Percentiles rank a stretch among this genome's conserved stretches.
phyloP scores from a whole-genome alignment of 2,329 filamentous ascomycete species.

The Sporothrix variecibatus region DNA sequence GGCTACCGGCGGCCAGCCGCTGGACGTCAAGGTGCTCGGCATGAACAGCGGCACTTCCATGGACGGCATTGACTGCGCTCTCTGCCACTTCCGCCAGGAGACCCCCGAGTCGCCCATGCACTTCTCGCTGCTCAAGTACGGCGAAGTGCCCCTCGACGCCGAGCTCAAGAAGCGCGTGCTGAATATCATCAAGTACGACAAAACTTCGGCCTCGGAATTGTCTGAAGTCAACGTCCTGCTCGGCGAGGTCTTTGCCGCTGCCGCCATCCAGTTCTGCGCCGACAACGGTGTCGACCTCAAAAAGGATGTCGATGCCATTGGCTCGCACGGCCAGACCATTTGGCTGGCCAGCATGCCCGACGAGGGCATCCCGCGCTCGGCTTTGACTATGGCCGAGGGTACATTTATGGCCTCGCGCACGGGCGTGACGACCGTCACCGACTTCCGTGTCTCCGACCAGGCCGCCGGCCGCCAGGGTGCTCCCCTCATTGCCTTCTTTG shows the following conservation, averaged over 20 bases:
- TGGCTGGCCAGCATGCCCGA: slow-evolving; percentile 58
- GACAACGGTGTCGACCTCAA: slow-evolving; percentile 46
- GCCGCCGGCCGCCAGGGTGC: slow-evolving; percentile 57
- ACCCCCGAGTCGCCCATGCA: slow-evolving; percentile 55
- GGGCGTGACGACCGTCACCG: slow-evolving; percentile 60
- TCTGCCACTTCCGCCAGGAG: slow-evolving; percentile 58
- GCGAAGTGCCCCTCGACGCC: slow-evolving; percentile 55
- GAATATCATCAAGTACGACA: slow-evolving; percentile 57
- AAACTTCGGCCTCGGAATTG: slow-evolving; percentile 54
- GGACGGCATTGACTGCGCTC: slow-evolving; percentile 60
- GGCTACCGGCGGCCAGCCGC: slow-evolving; percentile 32
- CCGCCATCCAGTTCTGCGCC: slow-evolving; percentile 52
- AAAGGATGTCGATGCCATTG: slow-evolving; percentile 55
- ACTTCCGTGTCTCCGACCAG: slow-evolving; percentile 59
- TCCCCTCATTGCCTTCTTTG: slow-evolving; percentile 59
- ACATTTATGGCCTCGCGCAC: slow-evolving; percentile 56
- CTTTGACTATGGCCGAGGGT: slow-evolving; percentile 60
- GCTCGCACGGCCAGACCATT: slow-evolving; percentile 61
- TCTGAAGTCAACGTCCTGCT: slow-evolving; percentile 60
- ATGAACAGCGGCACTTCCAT: slow-evolving; percentile 57
- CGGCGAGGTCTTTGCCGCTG: slow-evolving; percentile 57
- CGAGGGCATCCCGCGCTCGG: slow-evolving; percentile 47
- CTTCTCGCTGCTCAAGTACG: slow-evolving; percentile 59
- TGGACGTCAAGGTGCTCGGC: slow-evolving; percentile 57
- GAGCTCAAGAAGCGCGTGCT: slow-evolving; percentile 59